Evolutionary conservation across 2,329 filamentous ascomycete species (phyloP).

Genomic region (Chaetomiaceae sp.): DNA sequence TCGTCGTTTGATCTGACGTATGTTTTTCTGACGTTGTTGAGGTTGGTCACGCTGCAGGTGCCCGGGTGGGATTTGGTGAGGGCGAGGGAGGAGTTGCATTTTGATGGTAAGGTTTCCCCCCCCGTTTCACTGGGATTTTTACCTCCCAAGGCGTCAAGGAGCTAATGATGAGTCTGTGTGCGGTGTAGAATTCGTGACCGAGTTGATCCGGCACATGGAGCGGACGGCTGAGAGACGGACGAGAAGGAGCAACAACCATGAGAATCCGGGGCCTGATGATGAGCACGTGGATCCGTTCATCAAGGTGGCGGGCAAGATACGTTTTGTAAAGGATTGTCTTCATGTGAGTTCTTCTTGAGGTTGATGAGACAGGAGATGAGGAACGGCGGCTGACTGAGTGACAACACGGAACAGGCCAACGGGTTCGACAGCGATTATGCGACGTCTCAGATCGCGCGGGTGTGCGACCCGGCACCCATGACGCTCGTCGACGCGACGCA

Average conservation of each 20-base stretch:
- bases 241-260: constrained; percentile 1
- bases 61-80: constrained; percentile 43
- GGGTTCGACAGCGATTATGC: constrained; percentile 13
- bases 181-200: constrained; percentile 25
- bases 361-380: too few species aligned
- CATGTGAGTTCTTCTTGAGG: constrained; percentile 9
- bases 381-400: background rate
- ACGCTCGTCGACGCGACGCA: constrained; percentile 25
- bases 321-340: constrained; percentile 7
- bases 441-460: constrained; percentile 7
- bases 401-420: constrained; percentile 4
- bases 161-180: background rate
- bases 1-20: constrained; percentile 45
- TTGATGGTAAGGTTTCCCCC: constrained; percentile 28
- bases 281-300: constrained; percentile 14
- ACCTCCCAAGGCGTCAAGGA: too few species aligned
- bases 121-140: too few species aligned
- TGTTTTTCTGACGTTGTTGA: constrained; percentile 42
- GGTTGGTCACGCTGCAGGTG: constrained; percentile 41
- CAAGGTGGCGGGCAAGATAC: constrained; percentile 20
- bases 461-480: constrained; percentile 17
- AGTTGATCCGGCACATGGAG: constrained; percentile 31
- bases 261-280: constrained; percentile 5
- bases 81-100: constrained; percentile 34
- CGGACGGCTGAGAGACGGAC: constrained; percentile 27